phyloP scores from a whole-genome alignment of 2,329 filamentous ascomycete genomes.

The Curvularia spicifera region DNA sequence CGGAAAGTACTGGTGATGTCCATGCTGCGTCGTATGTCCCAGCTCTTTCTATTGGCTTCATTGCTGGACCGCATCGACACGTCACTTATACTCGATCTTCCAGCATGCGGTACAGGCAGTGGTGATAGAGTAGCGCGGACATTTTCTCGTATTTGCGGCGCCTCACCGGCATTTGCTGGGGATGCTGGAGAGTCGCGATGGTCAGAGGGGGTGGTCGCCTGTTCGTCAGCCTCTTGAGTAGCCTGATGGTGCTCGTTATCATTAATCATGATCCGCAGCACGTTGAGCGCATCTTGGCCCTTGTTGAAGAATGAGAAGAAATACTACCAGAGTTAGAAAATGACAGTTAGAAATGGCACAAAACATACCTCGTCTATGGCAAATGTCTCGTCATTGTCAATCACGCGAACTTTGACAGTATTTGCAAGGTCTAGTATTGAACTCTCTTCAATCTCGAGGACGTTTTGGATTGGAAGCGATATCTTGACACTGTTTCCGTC shows the following conservation, averaged over 20 bases:
- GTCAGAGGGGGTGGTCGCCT: conserved; percentile 21
- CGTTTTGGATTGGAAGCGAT: conserved; percentile 82
- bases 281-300: conserved; percentile 80
- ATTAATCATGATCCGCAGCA: conserved; percentile 75
- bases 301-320: conserved; percentile 95
- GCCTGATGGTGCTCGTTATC: conserved; percentile 59
- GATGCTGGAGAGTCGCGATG: conserved; percentile 19
- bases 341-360: background rate
- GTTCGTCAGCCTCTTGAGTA: conserved; percentile 15
- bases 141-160: conserved; percentile 44
- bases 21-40: conserved; percentile 46
- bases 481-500: conserved; percentile 98
- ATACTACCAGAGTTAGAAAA: conserved; percentile 63
- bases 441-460: conserved; percentile 91
- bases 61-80: conserved; percentile 53
- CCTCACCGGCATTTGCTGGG: conserved; percentile 29
- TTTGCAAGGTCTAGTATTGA: conserved; percentile 90
- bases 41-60: conserved; percentile 50
- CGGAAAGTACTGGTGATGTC: conserved; percentile 62
- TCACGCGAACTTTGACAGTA: conserved; percentile 89
- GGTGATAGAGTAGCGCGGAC: conserved; percentile 56
- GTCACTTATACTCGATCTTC: conserved; percentile 50
- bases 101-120: conserved; percentile 42
- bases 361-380: conserved; percentile 82
- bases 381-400: conserved; percentile 93